Conservation (phyloP, 176 grass and related monocot genomes). For the maize (Zea mays) region Zm-B73-REFERENCE-NAM-5.0 NC_050103.1:149289001-149289500, state of each 20-base stretch:
- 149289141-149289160: constrained; percentile 93
- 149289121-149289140: constrained; percentile 97
- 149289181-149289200: constrained; percentile 94
- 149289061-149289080: constrained; percentile 92
- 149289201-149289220: constrained; percentile 75
- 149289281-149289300: constrained; percentile 75
- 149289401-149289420: constrained; percentile 6
- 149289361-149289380: background rate
- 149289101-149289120: constrained; percentile 96
- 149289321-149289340: background rate
- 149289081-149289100: constrained; percentile 82
- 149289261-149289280: constrained; percentile 67
- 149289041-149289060: constrained; percentile 67
- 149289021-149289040: constrained; percentile 75
- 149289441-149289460: constrained; percentile 13
- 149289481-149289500: constrained; percentile 3
- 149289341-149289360: background rate
- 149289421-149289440: background rate
- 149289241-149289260: constrained; percentile 62
- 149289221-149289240: constrained; percentile 97
- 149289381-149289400: background rate
- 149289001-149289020: constrained; percentile 55
- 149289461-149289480: background rate
- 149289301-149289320: constrained; percentile 36
- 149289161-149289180: constrained; percentile 67